Conservation (phyloP, 805 yeast species). For the Clavispora carvajalis region DNA sequence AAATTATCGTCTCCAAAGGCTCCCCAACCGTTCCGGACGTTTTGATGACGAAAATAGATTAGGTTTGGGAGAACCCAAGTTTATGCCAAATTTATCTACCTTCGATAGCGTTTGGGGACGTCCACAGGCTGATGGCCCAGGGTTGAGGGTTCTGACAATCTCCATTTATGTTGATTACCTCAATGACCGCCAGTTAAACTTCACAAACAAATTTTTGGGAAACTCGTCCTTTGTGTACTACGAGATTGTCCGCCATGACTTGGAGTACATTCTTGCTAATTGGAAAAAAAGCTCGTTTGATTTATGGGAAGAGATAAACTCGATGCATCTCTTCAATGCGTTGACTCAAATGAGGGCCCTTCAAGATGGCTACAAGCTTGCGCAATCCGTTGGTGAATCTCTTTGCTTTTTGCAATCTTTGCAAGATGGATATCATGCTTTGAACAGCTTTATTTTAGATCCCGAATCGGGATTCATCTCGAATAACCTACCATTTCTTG, state of each 20-base stretch:
- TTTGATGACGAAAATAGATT: slow-evolving; percentile 36
- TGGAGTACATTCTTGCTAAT: slow-evolving; percentile 51
- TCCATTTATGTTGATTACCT: slow-evolving; percentile 48
- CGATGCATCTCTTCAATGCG: slow-evolving; percentile 75
- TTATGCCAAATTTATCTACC: slow-evolving; percentile 56
- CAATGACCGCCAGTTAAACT: slow-evolving; percentile 15
- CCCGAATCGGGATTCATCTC: slow-evolving; percentile 36
- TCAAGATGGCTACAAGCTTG: slow-evolving; percentile 45
- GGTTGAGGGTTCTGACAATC: slow-evolving; percentile 66
- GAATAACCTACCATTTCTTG: slow-evolving; percentile 44
- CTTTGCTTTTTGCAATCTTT: slow-evolving; percentile 24
- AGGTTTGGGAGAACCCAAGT: slow-evolving; percentile 91
- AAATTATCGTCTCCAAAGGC: slow-evolving; percentile 56
- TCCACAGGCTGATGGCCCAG: slow-evolving; percentile 95
- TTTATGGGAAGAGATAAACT: slow-evolving; percentile 85
- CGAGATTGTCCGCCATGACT: slow-evolving; percentile 61
- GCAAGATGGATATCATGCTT: slow-evolving; percentile 22
- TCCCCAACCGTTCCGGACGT: slow-evolving; percentile 63
- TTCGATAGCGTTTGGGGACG: slow-evolving; percentile 80
- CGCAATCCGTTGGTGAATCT: slow-evolving; percentile 23
- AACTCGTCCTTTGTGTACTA: slow-evolving; percentile 39
- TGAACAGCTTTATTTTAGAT: slow-evolving; percentile 34
- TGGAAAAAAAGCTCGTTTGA: slow-evolving; percentile 77
- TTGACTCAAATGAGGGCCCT: slow-evolving; percentile 70
- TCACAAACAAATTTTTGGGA: slow-evolving; percentile 23